These are phyloP conservation scores for Yamadazyma endophytica DNA, from an alignment of 805 yeast genomes.

Conservation along the genomic window DNA sequence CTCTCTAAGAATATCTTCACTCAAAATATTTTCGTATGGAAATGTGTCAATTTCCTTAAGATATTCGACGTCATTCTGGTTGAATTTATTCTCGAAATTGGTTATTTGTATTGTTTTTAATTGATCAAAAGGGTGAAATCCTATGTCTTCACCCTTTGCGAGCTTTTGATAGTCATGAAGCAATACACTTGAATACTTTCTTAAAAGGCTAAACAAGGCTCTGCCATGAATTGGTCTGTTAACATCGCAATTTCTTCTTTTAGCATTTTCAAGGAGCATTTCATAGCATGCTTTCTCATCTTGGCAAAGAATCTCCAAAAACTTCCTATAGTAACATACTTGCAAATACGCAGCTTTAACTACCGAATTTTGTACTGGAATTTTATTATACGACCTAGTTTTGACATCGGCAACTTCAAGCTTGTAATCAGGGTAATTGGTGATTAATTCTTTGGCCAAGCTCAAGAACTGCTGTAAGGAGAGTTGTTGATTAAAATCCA, in stretches of 20 bases:
- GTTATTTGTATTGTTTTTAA: slow-evolving; percentile 9
- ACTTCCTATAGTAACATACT: slow-evolving; percentile 52
- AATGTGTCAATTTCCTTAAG: slow-evolving; percentile 15
- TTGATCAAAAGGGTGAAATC: slow-evolving; percentile 37
- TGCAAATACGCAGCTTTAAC: slow-evolving; percentile 51
- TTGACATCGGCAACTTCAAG: slow-evolving; percentile 48
- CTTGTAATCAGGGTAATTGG: slow-evolving; percentile 8
- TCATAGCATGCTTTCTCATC: slow-evolving; percentile 28
- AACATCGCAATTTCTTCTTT: slow-evolving; percentile 43
- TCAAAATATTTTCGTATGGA: slow-evolving; percentile 13
- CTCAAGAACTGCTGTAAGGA: slow-evolving; percentile 24
- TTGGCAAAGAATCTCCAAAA: slow-evolving; percentile 36
- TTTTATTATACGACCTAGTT: slow-evolving; percentile 42
- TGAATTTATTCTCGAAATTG: slow-evolving; percentile 6
- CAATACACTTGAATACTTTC: slow-evolving; percentile 31
- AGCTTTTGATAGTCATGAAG: slow-evolving; percentile 41
- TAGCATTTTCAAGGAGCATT: slow-evolving; percentile 43
- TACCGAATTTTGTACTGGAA: slow-evolving; percentile 51
- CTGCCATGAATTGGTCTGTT: slow-evolving; percentile 46
- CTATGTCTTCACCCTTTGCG: slow-evolving; percentile 42
- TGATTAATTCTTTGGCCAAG: slow-evolving; percentile 11
- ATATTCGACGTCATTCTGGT: slow-evolving; percentile 5
- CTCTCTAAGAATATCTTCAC: slow-evolving; percentile 23
- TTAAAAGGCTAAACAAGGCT: slow-evolving; percentile 33
- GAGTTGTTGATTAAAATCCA: slow-evolving; percentile 12